phyloP scores from a whole-genome alignment of 441 rosid genomes.

The Rhodomyrtus psidioides region DNA sequence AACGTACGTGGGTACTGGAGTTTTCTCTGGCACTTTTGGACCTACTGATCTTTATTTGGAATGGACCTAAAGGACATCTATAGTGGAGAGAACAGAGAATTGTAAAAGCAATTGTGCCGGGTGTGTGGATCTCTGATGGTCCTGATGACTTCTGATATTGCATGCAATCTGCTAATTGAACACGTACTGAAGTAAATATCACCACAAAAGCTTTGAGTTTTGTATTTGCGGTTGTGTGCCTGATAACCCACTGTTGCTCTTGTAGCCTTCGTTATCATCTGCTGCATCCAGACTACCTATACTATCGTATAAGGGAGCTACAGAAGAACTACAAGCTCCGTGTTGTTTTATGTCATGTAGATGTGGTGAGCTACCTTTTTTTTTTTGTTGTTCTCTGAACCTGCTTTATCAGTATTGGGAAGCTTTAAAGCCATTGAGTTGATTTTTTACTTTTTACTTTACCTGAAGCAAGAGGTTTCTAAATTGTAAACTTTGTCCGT shows the following conservation, averaged over 20 bases:
- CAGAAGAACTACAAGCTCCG: conserved; percentile 84
- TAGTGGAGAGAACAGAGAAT: neutral
- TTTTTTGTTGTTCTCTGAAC: neutral
- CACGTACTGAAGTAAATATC: neutral
- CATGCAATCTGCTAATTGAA: neutral
- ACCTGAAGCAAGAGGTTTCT: neutral
- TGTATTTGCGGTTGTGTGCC: neutral
- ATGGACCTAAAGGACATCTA: neutral
- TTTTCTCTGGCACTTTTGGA: neutral
- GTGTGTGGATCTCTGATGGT: neutral
- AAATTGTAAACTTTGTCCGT: conserved; percentile 10
- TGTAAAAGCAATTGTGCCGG: neutral
- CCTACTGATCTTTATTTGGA: neutral
- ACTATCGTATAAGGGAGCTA: conserved; percentile 85
- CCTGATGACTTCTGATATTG: neutral
- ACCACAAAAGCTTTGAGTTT: neutral
- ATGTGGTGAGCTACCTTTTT: conserved; percentile 50
- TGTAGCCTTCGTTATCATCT: conserved; percentile 89
- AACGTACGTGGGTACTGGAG: neutral
- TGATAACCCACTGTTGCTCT: neutral
- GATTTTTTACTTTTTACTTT: neutral
- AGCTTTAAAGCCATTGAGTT: neutral
- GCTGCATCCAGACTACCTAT: conserved; percentile 86
- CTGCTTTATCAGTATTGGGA: neutral
- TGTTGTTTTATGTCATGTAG: conserved; percentile 81